These are phyloP conservation scores for Ganoderma boninense DNA, from an alignment of 1,284 basidiomycete genomes.

Conservation along the genomic window DNA sequence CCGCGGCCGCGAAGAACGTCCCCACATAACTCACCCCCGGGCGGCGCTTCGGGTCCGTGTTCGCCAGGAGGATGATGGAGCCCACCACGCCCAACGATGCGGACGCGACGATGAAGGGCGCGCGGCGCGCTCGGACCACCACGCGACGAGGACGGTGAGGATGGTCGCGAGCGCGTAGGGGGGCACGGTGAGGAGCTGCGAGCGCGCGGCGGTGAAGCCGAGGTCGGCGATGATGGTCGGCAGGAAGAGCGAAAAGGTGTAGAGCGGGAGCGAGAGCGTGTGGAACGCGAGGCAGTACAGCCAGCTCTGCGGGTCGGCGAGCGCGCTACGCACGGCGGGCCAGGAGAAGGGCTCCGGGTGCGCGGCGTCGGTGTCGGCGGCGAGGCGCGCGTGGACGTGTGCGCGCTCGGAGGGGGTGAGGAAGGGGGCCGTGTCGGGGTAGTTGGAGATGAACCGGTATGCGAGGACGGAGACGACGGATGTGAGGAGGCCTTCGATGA, in stretches of 20 bases:
- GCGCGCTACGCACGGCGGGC: neutral
- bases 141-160: constrained; percentile 48
- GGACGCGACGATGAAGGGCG: constrained; percentile 62
- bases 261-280: constrained; percentile 17
- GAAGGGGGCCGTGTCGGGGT: constrained; percentile 41
- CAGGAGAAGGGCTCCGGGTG: neutral
- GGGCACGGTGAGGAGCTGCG: constrained; percentile 1
- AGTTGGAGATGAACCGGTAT: constrained; percentile 48
- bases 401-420: constrained; percentile 18
- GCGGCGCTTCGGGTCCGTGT: constrained; percentile 41
- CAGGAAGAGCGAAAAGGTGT: constrained; percentile 24
- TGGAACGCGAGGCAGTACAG: constrained; percentile 67
- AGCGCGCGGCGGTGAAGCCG: constrained; percentile 3
- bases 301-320: neutral
- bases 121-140: constrained; percentile 36
- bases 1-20: constrained; percentile 29
- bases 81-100: constrained; percentile 67
- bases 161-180: constrained; percentile 56
- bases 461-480: constrained; percentile 45
- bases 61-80: constrained; percentile 66
- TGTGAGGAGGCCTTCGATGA: constrained; percentile 50
- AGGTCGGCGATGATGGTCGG: constrained; percentile 40
- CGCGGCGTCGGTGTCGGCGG: constrained; percentile 64
- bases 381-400: neutral
- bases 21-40: constrained; percentile 21